A percentile compares a stretch with the other conserved stretches of the same genome.
These are phyloP conservation scores for Anastatica hierochuntica DNA, from an alignment of 345 rosid species.

Conservation along the genomic window DNA sequence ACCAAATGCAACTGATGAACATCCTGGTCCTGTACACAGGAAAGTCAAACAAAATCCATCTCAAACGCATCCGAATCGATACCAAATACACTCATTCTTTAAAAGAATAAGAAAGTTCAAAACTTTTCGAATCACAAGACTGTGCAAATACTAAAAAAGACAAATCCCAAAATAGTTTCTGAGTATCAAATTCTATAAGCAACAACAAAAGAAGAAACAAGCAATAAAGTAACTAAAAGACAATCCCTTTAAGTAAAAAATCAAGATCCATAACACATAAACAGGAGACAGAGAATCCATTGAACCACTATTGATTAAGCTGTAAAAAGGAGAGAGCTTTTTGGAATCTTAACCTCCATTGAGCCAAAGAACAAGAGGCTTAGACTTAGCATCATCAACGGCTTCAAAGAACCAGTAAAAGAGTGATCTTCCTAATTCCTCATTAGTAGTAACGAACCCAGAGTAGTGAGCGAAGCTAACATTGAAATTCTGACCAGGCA, in stretches of 20 bases:
- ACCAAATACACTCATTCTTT: neutral
- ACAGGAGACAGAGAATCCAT: no score
- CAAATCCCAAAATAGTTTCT: neutral
- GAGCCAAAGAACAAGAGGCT: slow-evolving; percentile 90
- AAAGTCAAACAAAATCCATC: neutral
- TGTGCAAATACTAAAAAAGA: neutral
- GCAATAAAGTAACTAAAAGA: neutral
- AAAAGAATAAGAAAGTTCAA: neutral
- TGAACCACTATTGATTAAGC: neutral
- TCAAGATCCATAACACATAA: no score
- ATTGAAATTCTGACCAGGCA: slow-evolving; percentile 67
- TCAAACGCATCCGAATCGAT: slow-evolving; percentile 24
- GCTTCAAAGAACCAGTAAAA: slow-evolving; percentile 89
- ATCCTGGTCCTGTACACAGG: slow-evolving; percentile 73
- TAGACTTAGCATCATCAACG: slow-evolving; percentile 58
- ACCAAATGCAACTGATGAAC: slow-evolving; percentile 83
- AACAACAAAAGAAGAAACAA: neutral
- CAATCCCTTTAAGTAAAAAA: neutral
- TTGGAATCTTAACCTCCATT: slow-evolving; percentile 52
- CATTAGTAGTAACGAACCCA: slow-evolving; percentile 61
- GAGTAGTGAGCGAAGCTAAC: slow-evolving; percentile 62
- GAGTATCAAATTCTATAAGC: neutral
- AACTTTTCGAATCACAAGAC: neutral
- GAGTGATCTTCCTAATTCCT: slow-evolving; percentile 57
- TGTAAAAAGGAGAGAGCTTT: neutral